phyloP scores from a whole-genome alignment of 2,329 filamentous ascomycete genomes.

The Aspergillus sp. region DNA sequence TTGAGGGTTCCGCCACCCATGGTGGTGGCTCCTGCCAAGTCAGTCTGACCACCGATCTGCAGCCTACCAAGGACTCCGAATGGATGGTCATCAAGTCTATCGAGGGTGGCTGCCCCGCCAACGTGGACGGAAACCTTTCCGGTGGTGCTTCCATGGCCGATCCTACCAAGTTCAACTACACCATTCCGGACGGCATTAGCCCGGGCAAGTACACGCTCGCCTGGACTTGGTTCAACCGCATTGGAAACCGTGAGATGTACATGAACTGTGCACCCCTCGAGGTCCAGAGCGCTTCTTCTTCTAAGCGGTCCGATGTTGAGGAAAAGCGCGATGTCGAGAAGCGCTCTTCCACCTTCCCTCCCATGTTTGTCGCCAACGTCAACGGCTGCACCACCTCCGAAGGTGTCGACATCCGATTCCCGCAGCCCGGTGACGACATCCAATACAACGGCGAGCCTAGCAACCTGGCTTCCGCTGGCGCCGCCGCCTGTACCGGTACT shows the following conservation, averaged over 20 bases:
- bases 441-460: constrained; percentile 50
- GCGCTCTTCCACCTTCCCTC: constrained; percentile 64
- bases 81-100: constrained; percentile 93
- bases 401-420: constrained; percentile 63
- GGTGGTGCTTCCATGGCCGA: constrained; percentile 47
- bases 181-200: constrained; percentile 69
- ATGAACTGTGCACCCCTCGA: constrained; percentile 88
- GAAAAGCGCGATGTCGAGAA: constrained; percentile 46
- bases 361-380: constrained; percentile 76
- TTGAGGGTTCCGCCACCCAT: constrained; percentile 74
- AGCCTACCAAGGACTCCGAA: constrained; percentile 64
- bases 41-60: constrained; percentile 75
- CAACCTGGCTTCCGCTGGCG: constrained; percentile 36
- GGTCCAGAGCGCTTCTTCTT: constrained; percentile 56
- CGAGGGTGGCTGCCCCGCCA: constrained; percentile 79
- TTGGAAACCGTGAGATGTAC: constrained; percentile 95
- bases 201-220: constrained; percentile 78
- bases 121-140: constrained; percentile 59
- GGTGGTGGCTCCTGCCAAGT: constrained; percentile 93
- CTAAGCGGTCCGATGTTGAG: constrained; percentile 43
- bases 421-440: constrained; percentile 63
- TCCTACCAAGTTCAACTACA: constrained; percentile 66
- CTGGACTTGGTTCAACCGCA: constrained; percentile 93
- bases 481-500: constrained; percentile 32
- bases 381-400: constrained; percentile 60